phyloP scores from a whole-genome alignment of 176 grass and related monocot species.

The Eragrostis curvula region DNA sequence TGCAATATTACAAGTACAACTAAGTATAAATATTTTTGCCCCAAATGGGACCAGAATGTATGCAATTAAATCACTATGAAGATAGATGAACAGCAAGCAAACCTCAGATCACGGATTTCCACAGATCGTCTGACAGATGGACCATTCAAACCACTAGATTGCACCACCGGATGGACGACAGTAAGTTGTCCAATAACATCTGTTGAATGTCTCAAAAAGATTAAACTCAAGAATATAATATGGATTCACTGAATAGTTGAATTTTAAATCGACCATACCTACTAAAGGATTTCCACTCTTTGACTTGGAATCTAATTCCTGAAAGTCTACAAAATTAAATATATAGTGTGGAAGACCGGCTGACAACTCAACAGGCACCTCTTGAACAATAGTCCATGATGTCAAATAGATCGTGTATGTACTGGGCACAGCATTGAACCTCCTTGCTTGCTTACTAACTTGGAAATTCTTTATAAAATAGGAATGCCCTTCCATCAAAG shows the following conservation, averaged over 20 bases:
- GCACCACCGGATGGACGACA: not conserved
- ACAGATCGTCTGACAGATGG: not conserved
- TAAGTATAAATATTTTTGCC: not conserved
- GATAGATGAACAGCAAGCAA: not conserved
- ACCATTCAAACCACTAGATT: conserved; percentile 1
- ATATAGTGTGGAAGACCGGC: not conserved
- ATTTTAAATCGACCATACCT: not conserved
- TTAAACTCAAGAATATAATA: no score
- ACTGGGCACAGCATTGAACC: not conserved
- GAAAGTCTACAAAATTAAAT: conserved; percentile 18
- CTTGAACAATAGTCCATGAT: conserved; percentile 11
- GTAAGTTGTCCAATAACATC: not conserved
- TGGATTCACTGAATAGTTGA: no score
- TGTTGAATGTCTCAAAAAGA: not conserved
- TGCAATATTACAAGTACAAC: not conserved
- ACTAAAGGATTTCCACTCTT: not conserved
- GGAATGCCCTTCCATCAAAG: not conserved
- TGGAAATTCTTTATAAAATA: conserved; percentile 1
- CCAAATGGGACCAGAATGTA: no score
- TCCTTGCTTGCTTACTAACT: not conserved
- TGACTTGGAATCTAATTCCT: not conserved
- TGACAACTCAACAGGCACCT: not conserved
- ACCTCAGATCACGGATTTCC: not conserved
- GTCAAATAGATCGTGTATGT: not conserved
- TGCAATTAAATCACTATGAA: no score